Evolutionary conservation across 306 rosid genomes (phyloP), one percentile per base, ranked within the genome.

Genomic region (Quercus gilva): DNA sequence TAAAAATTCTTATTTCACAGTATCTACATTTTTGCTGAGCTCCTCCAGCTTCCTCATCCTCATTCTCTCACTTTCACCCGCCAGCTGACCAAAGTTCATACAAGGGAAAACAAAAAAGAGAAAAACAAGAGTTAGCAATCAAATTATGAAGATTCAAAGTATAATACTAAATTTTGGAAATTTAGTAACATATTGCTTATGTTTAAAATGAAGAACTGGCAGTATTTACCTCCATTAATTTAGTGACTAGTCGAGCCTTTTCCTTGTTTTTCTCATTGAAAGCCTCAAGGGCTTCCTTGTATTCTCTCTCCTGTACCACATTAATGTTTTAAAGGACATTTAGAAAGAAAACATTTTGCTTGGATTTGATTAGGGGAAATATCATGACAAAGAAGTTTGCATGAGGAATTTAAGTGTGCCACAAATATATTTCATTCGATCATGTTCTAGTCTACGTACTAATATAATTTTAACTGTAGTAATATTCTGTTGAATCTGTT

Each of bases 251-350:
- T 76, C 74, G 89, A 77, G 93, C 84, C 71, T 95, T 95, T 81
- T 93, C 99, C 86, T 79, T 91, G 90, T 90, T 95, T 88, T 93
- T 95, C 70, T 91, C 98, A 68, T 95, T 95, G 81, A 90, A 90
- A 69, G 96, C 93, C 2, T 93, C 99, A 31, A 93, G 94, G 20
- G 96, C 96, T 73, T 93, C 99, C 77, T 88, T 93, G 92, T 91
- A 95, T 76, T 95, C 99, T 82, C 83, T 90, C 77, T 95, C 99
- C 98, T 95, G 86, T 64, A 13, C 69, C 76, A 61, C 33, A 75
- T 28, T 49, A 83, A 75, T 67, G 31, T 18, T 53, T 52, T 57
- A 68, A 64, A 61, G 55, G 21, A 15, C 12, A 29, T 74, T 67
- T 8, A 35, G 7, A 63, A 28, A 65, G 21, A 31, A 64, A 33